Evolutionary conservation across 768 basidiomycete genomes (phyloP), one percentile per base, ranked within the genome.

Genomic region (Panaeolus papilionaceus): DNA sequence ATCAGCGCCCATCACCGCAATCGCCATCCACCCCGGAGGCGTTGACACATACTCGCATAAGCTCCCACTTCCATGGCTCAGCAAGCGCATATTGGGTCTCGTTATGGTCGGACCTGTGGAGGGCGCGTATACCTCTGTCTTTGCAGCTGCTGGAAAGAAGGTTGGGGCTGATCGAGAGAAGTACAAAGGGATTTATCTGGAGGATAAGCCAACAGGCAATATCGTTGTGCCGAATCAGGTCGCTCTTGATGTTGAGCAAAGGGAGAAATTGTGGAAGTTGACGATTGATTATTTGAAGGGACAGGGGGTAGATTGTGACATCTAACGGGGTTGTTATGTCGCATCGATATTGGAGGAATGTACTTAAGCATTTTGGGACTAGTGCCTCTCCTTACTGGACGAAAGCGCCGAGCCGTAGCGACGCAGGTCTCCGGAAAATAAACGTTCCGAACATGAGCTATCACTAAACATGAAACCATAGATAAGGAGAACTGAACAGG

Each of bases 1-100:
- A 49, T 45, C 58, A 38, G 40, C 44, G 26, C 67, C 64, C 20
- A 70, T 70, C 6, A 68, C 67, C 20, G 64, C 61, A 6, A 64
- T 68, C 14, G 16, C 70, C 20, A 20, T 70, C 16, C 70, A 74
- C 42, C 74, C 72, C 20, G 74, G 74, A n/a, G 64, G 69, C 33
- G 74, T 77, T 40, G 71, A 74, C 45, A 77, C 74, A 14, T 73
- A 73, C 45, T 69, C 70, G 8, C 66, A 71, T 14, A 66, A 67
- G 28, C 66, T 65, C 66, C 68, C 66, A 4, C 47, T 66, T 39
- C 40, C 66, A 10, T 47, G 39, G 47, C 67, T 69, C 26, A 49
- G 61, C 8, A 45, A 51, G 12, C 61, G 66, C 26, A 42, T 74
- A 4, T 49, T 70, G 11, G 62, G 69, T 5, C 37, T 70, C 44